These are phyloP conservation scores for Leishmania mexicana DNA, from an alignment of 208 protist genomes.

Conservation along the genomic window DNA sequence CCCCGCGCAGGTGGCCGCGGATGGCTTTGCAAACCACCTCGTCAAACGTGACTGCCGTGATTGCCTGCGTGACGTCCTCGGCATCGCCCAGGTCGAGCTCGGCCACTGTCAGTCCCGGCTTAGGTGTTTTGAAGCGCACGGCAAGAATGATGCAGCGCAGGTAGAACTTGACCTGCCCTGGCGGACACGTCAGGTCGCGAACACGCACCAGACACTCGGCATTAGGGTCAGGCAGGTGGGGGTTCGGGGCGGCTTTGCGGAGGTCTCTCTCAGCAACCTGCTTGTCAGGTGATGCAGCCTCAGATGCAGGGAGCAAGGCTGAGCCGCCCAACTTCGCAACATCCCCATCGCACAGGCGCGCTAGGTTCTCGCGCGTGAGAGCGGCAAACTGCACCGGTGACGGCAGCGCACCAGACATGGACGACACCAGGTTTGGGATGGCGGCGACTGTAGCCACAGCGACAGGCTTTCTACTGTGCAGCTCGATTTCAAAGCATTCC, in stretches of 20 bases:
- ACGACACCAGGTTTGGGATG: background rate
- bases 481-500: slow-evolving; percentile 55
- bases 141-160: slow-evolving; percentile 70
- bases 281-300: background rate
- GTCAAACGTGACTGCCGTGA: slow-evolving; percentile 84
- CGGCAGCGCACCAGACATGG: background rate
- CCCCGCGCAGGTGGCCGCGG: slow-evolving; percentile 61
- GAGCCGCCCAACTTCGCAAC: background rate
- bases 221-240: background rate
- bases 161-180: slow-evolving; percentile 52
- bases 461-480: slow-evolving; percentile 19
- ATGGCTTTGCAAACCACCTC: slow-evolving; percentile 65
- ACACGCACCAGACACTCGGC: slow-evolving; percentile 39
- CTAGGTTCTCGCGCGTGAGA: slow-evolving; percentile 33
- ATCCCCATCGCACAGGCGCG: slow-evolving; percentile 22
- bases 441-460: background rate
- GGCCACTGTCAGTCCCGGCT: slow-evolving; percentile 55
- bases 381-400: slow-evolving; percentile 15
- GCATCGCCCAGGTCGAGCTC: slow-evolving; percentile 81
- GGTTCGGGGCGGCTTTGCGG: background rate
- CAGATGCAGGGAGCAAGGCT: background rate
- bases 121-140: slow-evolving; percentile 69
- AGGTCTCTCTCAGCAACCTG: background rate
- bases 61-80: slow-evolving; percentile 56
- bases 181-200: slow-evolving; percentile 64